Evolutionary conservation across 2,329 filamentous ascomycete species (phyloP).

Genomic region (Apiospora marii): DNA sequence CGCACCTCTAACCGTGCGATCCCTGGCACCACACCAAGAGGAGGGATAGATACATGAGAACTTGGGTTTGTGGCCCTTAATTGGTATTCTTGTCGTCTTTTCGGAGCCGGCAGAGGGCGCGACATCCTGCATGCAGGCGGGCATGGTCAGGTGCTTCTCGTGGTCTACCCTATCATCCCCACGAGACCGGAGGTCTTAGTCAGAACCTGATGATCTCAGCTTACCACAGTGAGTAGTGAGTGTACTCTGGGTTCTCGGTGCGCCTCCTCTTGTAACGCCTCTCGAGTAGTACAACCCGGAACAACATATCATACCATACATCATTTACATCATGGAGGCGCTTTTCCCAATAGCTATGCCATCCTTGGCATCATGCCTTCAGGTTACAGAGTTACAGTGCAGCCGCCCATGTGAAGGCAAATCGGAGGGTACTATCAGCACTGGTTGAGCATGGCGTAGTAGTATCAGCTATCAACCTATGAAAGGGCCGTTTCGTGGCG

Average conservation of each 20-base stretch:
- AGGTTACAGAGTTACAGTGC: conserved; percentile 7
- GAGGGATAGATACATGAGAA: neutral
- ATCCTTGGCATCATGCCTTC: neutral
- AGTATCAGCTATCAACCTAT: neutral
- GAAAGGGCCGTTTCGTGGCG: conserved; percentile 3
- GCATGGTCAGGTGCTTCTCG: conserved; percentile 15
- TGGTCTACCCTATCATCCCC: conserved; percentile 19
- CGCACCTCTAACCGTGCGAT: conserved; percentile 1
- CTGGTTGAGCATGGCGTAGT: neutral
- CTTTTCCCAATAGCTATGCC: neutral
- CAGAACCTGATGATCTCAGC: conserved; percentile 17
- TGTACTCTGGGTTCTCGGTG: conserved; percentile 6
- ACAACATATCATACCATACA: neutral
- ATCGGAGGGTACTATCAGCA: neutral
- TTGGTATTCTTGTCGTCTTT: neutral
- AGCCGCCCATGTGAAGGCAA: neutral
- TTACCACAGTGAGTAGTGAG: conserved; percentile 3
- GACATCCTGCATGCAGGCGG: conserved; percentile 16
- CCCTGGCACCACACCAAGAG: neutral
- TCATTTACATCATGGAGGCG: conserved; percentile 7
- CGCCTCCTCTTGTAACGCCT: neutral
- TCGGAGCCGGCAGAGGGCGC: conserved; percentile 8
- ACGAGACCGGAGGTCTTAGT: conserved; percentile 19
- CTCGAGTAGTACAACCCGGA: neutral
- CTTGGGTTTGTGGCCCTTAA: neutral